Percentiles rank a stretch among this genome's conserved stretches.
phyloP scores from a whole-genome alignment of 2,329 filamentous ascomycete genomes.

The Emericellopsis cladophorae region DNA sequence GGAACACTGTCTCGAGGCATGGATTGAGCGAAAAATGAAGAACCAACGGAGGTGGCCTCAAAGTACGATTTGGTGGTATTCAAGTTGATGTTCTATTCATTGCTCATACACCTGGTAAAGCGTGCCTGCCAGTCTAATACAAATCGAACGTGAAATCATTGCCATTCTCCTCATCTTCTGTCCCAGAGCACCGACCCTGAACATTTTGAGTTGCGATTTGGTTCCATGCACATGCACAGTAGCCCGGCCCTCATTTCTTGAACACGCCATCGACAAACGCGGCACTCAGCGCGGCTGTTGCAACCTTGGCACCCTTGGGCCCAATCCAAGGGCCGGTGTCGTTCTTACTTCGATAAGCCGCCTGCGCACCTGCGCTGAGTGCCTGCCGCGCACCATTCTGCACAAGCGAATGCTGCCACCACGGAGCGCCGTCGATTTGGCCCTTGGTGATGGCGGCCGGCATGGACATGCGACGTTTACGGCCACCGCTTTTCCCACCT shows the following conservation, averaged over 20 bases:
- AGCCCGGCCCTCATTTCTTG: slow-evolving; percentile 7
- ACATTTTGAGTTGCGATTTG: too few species aligned
- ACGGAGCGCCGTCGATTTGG: slow-evolving; percentile 7
- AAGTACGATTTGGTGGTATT: too few species aligned
- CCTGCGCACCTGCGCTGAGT: slow-evolving; percentile 32
- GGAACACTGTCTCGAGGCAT: slow-evolving; percentile 6
- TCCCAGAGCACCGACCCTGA: too few species aligned
- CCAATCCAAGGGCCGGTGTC: slow-evolving; percentile 33
- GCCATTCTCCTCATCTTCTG: too few species aligned
- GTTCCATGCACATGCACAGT: slow-evolving; percentile 6
- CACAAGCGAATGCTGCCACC: slow-evolving; percentile 24
- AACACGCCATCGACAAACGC: slow-evolving; percentile 34
- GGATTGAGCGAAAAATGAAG: too few species aligned
- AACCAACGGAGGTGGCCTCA: neutral
- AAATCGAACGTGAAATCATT: too few species aligned
- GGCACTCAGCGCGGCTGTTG: slow-evolving; percentile 33
- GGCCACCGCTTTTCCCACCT: slow-evolving; percentile 2
- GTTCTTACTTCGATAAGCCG: slow-evolving; percentile 30
- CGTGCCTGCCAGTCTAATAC: too few species aligned
- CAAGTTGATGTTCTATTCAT: too few species aligned
- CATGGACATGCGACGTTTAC: slow-evolving; percentile 18
- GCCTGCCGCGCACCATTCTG: slow-evolving; percentile 32
- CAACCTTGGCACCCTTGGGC: slow-evolving; percentile 33
- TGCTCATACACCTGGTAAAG: too few species aligned
- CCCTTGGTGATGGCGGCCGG: slow-evolving; percentile 13